Evolutionary conservation across 2,329 filamentous ascomycete species (phyloP), one percentile per base, ranked within the genome.

Genomic region (Cladorrhinum sp.): DNA sequence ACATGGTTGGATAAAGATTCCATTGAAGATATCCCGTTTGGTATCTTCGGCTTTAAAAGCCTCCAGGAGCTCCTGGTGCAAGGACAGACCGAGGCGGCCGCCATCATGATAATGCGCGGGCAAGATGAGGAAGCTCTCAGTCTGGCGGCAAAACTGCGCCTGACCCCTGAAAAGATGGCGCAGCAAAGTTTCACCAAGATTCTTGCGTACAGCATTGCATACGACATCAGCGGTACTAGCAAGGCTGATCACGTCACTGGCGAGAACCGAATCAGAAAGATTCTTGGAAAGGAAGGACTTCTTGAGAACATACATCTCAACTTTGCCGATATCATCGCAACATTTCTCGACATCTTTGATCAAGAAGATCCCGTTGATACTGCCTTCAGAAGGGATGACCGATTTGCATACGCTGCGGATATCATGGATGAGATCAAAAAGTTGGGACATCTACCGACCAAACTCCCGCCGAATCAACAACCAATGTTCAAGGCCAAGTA

Each of bases 401-500:
- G 76, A 1, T 86, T 90, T 57, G 72, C 74, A 1, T 80, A 85
- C 58, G 87, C 91, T 2, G 82, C 83, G 2, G 77, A 86, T 26
- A 85, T 83, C 28, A 82, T 96, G 75, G 77, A 78, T 16, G 80
- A 85, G 26, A 96, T 99, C 70, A 88, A 86, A 65, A 74, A 73
- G 2, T 86, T 88, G 65, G 85, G 89, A 28, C 79, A 87, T 65
- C 92, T 92, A 0, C 77, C 79, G 1, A 81, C 84, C 26, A 75
- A 78, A 12, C 77, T 97, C 7, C 89, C 92, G 2, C 80, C 88
- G 10, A 91, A 89, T 59, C 92, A 96, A 67, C 93, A 98, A 69
- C 95, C 95, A 2, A 87, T 86, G 57, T 98, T 97, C 76, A 88
- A 84, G 66, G 87, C 88, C 26, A 92, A 88, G 66, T 90, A 89